These are phyloP conservation scores for Phaeomoniella chlamydospora DNA, from an alignment of 2,329 filamentous ascomycete genomes.

Conservation along the genomic window DNA sequence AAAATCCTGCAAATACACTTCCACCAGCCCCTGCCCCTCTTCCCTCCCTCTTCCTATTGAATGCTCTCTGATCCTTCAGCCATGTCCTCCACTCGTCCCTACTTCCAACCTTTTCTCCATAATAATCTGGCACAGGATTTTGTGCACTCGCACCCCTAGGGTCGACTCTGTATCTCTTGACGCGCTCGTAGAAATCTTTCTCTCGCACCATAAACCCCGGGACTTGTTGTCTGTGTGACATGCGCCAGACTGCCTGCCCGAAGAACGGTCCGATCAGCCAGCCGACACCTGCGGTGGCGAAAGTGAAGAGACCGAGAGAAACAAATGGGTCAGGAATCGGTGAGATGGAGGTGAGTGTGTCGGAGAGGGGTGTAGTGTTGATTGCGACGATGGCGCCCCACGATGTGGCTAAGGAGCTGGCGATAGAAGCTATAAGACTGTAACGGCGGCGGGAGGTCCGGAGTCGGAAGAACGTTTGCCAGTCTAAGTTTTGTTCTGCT, in stretches of 20 bases:
- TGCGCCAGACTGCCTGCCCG: conserved; percentile 66
- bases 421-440: conserved; percentile 63
- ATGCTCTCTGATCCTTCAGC: conserved; percentile 94
- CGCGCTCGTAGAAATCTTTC: conserved; percentile 78
- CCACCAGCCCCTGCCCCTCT: neutral
- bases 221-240: conserved; percentile 49
- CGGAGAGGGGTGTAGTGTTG: conserved; percentile 7
- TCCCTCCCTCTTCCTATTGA: conserved; percentile 66
- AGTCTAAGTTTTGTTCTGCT: conserved; percentile 43
- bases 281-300: conserved; percentile 54
- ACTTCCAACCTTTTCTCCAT: conserved; percentile 95
- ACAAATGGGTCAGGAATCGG: conserved; percentile 4
- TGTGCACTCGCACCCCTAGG: conserved; percentile 75
- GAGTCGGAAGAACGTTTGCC: conserved; percentile 87
- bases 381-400: conserved; percentile 22
- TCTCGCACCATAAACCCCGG: conserved; percentile 51
- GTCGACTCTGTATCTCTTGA: conserved; percentile 86
- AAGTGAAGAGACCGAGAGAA: conserved; percentile 1
- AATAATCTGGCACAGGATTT: conserved; percentile 94
- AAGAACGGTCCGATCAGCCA: conserved; percentile 80
- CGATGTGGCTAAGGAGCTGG: conserved; percentile 49
- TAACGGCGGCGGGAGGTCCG: conserved; percentile 73
- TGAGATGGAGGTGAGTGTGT: conserved; percentile 10
- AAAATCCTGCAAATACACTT: no score
- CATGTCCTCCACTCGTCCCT: conserved; percentile 84